Conservation (phyloP, 2,329 filamentous ascomycete genomes). For the Dothiorella sarmentorum region DNA sequence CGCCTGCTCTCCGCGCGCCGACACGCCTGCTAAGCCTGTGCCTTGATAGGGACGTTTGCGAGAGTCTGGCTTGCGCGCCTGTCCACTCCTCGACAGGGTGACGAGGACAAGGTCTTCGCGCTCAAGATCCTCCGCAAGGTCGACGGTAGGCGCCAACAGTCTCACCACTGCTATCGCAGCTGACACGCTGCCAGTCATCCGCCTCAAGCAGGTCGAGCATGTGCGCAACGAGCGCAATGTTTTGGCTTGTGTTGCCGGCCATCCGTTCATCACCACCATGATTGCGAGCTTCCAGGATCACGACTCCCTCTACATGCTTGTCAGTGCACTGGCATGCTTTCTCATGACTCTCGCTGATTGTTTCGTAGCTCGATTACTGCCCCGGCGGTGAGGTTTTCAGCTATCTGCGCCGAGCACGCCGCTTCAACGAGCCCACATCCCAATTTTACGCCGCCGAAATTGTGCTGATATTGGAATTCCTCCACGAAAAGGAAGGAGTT, state of each 20-base stretch:
- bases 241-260: constrained; percentile 71
- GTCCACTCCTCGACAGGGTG: constrained; percentile 49
- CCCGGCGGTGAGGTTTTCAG: constrained; percentile 82
- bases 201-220: constrained; percentile 82
- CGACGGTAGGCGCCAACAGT: constrained; percentile 41
- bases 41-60: constrained; percentile 66
- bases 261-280: constrained; percentile 80
- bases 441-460: constrained; percentile 84
- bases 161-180: not conserved
- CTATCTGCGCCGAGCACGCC: constrained; percentile 71
- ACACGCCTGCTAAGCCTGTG: constrained; percentile 12
- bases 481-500: constrained; percentile 75
- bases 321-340: constrained; percentile 30
- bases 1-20: constrained; percentile 5
- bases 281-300: constrained; percentile 75
- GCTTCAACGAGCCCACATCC: constrained; percentile 74
- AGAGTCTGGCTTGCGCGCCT: constrained; percentile 75
- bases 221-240: constrained; percentile 79
- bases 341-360: constrained; percentile 22
- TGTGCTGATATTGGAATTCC: constrained; percentile 73
- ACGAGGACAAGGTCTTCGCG: constrained; percentile 68
- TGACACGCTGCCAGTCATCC: constrained; percentile 56
- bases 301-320: constrained; percentile 76
- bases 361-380: constrained; percentile 65
- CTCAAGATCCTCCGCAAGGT: constrained; percentile 71